Conservation (phyloP, 306 rosid species). For the Cucumis cinereus region DNA sequence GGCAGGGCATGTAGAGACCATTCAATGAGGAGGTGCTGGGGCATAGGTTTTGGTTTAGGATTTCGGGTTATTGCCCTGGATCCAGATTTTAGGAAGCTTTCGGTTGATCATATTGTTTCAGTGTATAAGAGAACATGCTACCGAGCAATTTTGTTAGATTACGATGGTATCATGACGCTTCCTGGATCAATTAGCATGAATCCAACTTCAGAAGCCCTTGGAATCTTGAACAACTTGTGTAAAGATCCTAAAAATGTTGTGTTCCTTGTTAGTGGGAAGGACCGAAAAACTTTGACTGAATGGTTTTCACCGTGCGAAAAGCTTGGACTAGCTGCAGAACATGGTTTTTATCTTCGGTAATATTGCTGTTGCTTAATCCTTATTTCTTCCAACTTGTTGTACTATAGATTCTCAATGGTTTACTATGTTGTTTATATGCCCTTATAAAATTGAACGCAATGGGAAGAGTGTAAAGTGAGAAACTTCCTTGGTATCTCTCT, state of each 20-base stretch:
- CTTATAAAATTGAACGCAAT: background rate
- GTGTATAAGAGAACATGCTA: slow-evolving; percentile 67
- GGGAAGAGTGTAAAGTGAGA: background rate
- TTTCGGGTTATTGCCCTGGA: slow-evolving; percentile 80
- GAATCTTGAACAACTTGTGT: slow-evolving; percentile 56
- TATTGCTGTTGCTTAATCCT: background rate
- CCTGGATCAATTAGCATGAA: slow-evolving; percentile 52
- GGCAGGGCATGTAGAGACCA: slow-evolving; percentile 83
- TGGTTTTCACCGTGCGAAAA: slow-evolving; percentile 71
- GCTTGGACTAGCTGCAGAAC: slow-evolving; percentile 84
- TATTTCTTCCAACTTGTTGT: background rate
- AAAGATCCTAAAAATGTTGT: slow-evolving; percentile 59
- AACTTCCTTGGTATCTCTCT: background rate
- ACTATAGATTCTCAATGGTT: background rate
- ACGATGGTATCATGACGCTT: slow-evolving; percentile 60
- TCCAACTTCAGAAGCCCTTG: slow-evolving; percentile 53
- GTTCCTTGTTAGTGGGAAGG: slow-evolving; percentile 80
- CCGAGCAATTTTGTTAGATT: slow-evolving; percentile 75
- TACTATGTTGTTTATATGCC: background rate
- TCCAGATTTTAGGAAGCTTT: slow-evolving; percentile 75
- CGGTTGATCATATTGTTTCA: slow-evolving; percentile 73
- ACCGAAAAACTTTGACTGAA: slow-evolving; percentile 42
- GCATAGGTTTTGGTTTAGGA: slow-evolving; percentile 84
- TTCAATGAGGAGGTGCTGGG: slow-evolving; percentile 80
- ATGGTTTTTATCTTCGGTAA: slow-evolving; percentile 77